Base-by-base conservation (phyloP, 1,139 yeast species). In the Yamadazyma jaroonii region DNA sequence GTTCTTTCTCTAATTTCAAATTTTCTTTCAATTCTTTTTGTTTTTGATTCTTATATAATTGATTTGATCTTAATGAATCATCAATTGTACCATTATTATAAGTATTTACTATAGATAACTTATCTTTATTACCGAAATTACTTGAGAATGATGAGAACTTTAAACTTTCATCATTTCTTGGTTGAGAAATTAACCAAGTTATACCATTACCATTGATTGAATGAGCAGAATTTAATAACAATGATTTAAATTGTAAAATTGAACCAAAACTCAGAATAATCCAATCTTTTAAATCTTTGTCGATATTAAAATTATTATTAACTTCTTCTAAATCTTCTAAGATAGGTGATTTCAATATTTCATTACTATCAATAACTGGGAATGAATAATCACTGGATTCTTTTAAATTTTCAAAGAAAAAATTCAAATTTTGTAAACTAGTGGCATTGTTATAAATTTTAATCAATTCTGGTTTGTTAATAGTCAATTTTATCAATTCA, bases 121-220 rank as follows among this genome's bases (percentile, higher is more conserved):
- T 67, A 40, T 69, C 70, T 47, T 59, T 76, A 45, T 50, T 60
- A 3, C 61, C 55, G 31, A 43, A 39, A 12, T 50, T 50, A 27
- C 40, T 46, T 20, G 34, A 21, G 24, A 31, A 31, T n/a, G 28
- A 31, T 8, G 34, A 39, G 13, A 54, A 49, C 7, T 39, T 35
- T 13, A 34, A 32, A 22, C 38, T 37, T 14, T 38, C 29, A 13
- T 34, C 23, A 30, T 45, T 53, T 35, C 53, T 55, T 34, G 77
- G 71, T 50, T 77, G 78, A 2, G 84, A 84, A n/a, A 81, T 79
- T 24, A 81, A 57, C 92, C 92, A 84, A 2, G 84, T 78, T 50
- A 65, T 72, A 2, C 94, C 94, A 54, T 84, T 88, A 36, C 94
- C 92, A 44, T 80, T 78, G 41, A 82, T 77, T 10, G 81, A 75